Evolutionary conservation across 352 stramenopile species (phyloP).

Genomic region (Phytophthora lateralis): DNA sequence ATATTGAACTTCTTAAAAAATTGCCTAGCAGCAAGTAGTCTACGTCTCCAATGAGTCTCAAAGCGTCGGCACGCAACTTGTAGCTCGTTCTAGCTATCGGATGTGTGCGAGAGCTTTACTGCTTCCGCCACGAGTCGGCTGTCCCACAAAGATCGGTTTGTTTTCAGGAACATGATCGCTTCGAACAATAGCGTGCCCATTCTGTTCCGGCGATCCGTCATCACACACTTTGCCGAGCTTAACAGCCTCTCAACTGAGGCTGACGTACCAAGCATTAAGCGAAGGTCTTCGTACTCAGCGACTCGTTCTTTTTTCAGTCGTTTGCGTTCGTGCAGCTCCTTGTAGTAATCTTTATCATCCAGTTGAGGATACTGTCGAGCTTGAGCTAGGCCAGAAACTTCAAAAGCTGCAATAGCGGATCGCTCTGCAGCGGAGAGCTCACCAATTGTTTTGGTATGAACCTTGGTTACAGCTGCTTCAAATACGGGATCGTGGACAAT

Average conservation of each 20-base stretch:
- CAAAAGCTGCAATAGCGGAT: background rate
- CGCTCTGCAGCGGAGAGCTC: background rate
- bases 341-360: background rate
- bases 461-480: background rate
- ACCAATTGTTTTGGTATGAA: background rate
- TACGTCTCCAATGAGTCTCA: background rate
- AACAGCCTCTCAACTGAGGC: conserved; percentile 2
- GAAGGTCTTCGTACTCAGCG: background rate
- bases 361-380: background rate
- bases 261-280: conserved; percentile 3
- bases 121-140: background rate
- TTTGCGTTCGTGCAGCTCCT: background rate
- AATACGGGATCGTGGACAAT: background rate
- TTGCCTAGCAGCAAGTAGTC: background rate
- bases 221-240: background rate
- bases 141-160: background rate
- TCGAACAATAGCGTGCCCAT: background rate
- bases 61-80: background rate
- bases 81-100: background rate
- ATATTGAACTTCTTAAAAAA: background rate
- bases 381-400: background rate
- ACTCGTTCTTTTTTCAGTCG: background rate
- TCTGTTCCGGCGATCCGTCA: conserved; percentile 1
- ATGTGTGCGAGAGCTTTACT: background rate
- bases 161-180: conserved; percentile 3